phyloP scores from a whole-genome alignment of 1,139 yeast species.

The Tardiomyces digboiensis region DNA sequence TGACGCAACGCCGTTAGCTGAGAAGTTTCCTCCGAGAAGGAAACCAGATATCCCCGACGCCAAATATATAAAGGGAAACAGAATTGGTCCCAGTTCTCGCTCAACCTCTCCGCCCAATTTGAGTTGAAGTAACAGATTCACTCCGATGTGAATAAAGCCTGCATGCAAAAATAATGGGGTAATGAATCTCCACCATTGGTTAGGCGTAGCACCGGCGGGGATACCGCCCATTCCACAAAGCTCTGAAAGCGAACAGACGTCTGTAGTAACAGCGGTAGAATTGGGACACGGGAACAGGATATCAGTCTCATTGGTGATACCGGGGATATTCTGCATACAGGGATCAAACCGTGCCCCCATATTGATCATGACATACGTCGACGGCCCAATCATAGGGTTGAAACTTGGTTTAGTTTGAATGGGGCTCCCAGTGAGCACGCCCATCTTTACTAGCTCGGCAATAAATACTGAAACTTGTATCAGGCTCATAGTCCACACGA shows the following conservation, averaged over 20 bases:
- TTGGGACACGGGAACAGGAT: conserved; percentile 61
- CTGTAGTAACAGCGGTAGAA: conserved; percentile 45
- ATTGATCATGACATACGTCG: conserved; percentile 52
- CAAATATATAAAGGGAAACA: conserved; percentile 49
- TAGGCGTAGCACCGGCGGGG: conserved; percentile 21
- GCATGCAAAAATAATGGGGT: conserved; percentile 72
- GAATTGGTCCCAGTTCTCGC: conserved; percentile 44
- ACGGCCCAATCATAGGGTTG: conserved; percentile 81
- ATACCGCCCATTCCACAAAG: conserved; percentile 54
- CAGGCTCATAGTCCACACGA: conserved; percentile 22
- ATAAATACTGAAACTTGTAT: conserved; percentile 54
- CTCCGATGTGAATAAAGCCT: conserved; percentile 59
- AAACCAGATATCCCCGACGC: conserved; percentile 61
- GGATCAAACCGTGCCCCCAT: conserved; percentile 70
- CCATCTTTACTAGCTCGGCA: conserved; percentile 57
- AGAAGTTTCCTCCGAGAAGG: conserved; percentile 59
- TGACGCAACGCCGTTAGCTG: conserved; percentile 61
- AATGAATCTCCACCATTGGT: conserved; percentile 64
- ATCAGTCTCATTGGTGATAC: conserved; percentile 40
- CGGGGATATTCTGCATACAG: conserved; percentile 50
- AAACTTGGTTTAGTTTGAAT: conserved; percentile 64
- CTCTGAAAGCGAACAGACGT: conserved; percentile 48
- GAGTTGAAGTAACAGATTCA: conserved; percentile 54
- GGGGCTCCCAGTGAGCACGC: conserved; percentile 52
- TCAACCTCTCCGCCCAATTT: conserved; percentile 59